Evolutionary conservation across 2,329 filamentous ascomycete species (phyloP).

Genomic region (Septoria petroselini): DNA sequence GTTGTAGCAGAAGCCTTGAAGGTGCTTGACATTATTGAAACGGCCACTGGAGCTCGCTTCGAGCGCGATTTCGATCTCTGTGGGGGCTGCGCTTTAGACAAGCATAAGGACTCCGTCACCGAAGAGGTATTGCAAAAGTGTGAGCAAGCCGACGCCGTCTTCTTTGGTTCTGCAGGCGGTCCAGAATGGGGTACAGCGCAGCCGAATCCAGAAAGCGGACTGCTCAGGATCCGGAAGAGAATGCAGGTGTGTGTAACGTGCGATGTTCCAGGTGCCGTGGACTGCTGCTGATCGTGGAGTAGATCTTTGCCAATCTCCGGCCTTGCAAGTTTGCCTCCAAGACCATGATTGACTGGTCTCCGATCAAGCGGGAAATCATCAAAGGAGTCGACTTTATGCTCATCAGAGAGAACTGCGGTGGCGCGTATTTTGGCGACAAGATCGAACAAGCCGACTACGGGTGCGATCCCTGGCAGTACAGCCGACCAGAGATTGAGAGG

Average conservation of each 20-base stretch:
- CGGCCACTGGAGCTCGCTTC: constrained; percentile 29
- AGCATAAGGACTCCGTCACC: constrained; percentile 46
- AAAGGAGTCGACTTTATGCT: constrained; percentile 50
- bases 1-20: constrained; percentile 49
- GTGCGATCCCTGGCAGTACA: constrained; percentile 51
- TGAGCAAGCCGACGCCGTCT: constrained; percentile 44
- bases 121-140: constrained; percentile 46
- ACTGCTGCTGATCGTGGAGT: background rate
- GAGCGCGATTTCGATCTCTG: constrained; percentile 38
- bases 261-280: background rate
- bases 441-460: constrained; percentile 45
- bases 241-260: constrained; percentile 39
- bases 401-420: constrained; percentile 52
- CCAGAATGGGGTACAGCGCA: constrained; percentile 46
- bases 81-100: constrained; percentile 45
- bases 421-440: constrained; percentile 52
- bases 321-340: constrained; percentile 50
- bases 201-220: constrained; percentile 48
- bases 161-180: constrained; percentile 51
- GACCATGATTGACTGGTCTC: constrained; percentile 40
- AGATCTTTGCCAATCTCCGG: constrained; percentile 51
- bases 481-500: constrained; percentile 47
- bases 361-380: constrained; percentile 48
- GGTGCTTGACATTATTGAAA: constrained; percentile 45
- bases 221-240: constrained; percentile 42